phyloP scores from a whole-genome alignment of 2,329 filamentous ascomycete species.

The Tolypocladium endophyticum region DNA sequence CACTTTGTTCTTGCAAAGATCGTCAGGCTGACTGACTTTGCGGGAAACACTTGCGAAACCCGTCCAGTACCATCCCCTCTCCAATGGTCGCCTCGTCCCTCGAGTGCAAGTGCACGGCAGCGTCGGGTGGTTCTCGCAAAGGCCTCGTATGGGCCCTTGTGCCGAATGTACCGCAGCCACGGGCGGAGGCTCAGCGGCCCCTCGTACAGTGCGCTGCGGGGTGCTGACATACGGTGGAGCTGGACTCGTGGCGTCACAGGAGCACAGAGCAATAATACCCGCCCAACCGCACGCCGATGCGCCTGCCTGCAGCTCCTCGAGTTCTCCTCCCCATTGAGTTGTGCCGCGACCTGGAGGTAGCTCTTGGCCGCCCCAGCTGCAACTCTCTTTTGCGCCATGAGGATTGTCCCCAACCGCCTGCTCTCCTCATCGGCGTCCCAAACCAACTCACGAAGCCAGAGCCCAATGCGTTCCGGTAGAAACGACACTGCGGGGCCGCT shows the following conservation, averaged over 20 bases:
- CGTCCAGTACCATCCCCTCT: no score
- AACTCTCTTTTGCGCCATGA: constrained; percentile 28
- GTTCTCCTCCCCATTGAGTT: neutral
- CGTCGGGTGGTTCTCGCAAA: neutral
- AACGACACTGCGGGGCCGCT: constrained; percentile 29
- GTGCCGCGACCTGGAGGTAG: constrained; percentile 5
- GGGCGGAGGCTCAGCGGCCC: neutral
- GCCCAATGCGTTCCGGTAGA: constrained; percentile 38
- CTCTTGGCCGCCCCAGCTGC: constrained; percentile 2
- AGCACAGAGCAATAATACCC: neutral
- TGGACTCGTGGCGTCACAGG: neutral
- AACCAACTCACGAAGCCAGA: constrained; percentile 24
- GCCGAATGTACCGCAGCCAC: neutral
- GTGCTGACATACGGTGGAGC: neutral
- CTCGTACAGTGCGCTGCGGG: neutral
- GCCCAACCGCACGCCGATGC: neutral
- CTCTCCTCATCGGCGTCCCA: constrained; percentile 30
- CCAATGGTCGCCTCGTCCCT: neutral
- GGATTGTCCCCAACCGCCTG: constrained; percentile 45
- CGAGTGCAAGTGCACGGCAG: neutral
- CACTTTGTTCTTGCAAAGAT: no score
- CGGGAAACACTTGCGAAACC: neutral
- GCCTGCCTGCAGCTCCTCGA: neutral
- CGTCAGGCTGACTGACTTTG: neutral
- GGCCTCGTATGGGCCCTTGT: neutral